Evolutionary conservation across 331 rosid species (phyloP), one percentile per base, ranked within the genome.

Genomic region (Malus hybrid): DNA sequence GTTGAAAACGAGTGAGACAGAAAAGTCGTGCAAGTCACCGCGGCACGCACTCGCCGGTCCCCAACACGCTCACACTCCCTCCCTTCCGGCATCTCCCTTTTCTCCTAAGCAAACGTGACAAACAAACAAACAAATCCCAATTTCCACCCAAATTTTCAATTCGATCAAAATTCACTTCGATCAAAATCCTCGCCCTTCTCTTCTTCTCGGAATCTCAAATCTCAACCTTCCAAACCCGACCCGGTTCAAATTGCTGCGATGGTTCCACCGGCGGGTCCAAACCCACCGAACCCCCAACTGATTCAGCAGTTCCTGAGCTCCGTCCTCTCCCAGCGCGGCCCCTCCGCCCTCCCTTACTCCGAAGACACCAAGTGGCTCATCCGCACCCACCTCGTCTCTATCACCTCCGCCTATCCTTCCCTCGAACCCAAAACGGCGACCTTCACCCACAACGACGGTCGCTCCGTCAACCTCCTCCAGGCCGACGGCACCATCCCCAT

Each of bases 401-500:
- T 95, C 62, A 81, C 86, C 71, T 24, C 88, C 8, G 36, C 81
- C 9, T 84, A 69, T 80, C 89, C 96, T 2, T 95, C 99, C 1
- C 86, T 95, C 0, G 91, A 89, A 4, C 93, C 97, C 68, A 91
- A 91, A 59, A 90, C 97, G 13, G 99, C 99, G 3, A 78, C 90
- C 0, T 94, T 89, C 71, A 94, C 92, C 46, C 99, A 94, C 85
- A 94, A 94, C 88, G 96, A 94, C 62, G 99, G 99, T 0, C 97
- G 97, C 50, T 75, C 96, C 76, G 92, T 94, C 31, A 92, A 94
- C 39, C 97, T 94, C 50, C 99, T 94, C 28, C 96, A 92, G 67
- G 93, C 95, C 15, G 97, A 90, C 1, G 99, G 99, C 20, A 94
- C 99, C 13, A 76, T 92, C n/a, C 99, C 99, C 5, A 90, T 92